A percentile compares a stretch with the other conserved stretches of the same genome.
Conservation (phyloP, 768 basidiomycete genomes). For the Rhodotorula sphaerocarpa region DNA sequence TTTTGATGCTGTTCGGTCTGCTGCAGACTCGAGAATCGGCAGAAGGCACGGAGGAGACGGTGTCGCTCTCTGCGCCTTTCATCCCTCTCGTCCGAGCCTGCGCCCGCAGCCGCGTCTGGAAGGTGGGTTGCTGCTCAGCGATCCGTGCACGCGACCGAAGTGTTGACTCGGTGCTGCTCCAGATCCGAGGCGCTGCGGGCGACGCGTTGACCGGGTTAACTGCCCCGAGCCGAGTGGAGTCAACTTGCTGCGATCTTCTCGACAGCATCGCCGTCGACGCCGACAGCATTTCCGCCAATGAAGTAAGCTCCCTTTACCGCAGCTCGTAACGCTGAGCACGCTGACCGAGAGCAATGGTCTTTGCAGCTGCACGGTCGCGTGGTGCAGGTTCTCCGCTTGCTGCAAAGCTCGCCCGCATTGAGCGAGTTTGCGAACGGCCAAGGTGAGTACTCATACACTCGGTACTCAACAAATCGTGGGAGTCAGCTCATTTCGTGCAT, state of each 20-base stretch:
- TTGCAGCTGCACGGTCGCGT: constrained; percentile 27
- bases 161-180: background rate
- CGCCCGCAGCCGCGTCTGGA: constrained; percentile 26
- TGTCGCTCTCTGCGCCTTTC: constrained; percentile 3
- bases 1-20: constrained; percentile 33
- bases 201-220: constrained; percentile 31
- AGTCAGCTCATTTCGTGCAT: background rate
- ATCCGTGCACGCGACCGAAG: no score
- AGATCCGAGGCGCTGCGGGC: constrained; percentile 32
- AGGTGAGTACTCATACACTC: background rate
- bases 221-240: constrained; percentile 3
- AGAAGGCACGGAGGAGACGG: background rate
- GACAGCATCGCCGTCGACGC: background rate
- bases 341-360: accelerated
- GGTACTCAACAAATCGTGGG: no score
- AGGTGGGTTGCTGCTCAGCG: constrained; percentile 17
- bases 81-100: constrained; percentile 20
- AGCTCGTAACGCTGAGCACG: background rate
- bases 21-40: constrained; percentile 23
- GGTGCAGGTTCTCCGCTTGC: constrained; percentile 10
- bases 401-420: background rate
- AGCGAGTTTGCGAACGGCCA: background rate
- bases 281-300: constrained; percentile 2
- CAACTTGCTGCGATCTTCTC: background rate
- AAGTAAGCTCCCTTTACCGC: no score